Base-by-base conservation (phyloP, 2,329 filamentous ascomycete genomes). In the Colletotrichum sp. region DNA sequence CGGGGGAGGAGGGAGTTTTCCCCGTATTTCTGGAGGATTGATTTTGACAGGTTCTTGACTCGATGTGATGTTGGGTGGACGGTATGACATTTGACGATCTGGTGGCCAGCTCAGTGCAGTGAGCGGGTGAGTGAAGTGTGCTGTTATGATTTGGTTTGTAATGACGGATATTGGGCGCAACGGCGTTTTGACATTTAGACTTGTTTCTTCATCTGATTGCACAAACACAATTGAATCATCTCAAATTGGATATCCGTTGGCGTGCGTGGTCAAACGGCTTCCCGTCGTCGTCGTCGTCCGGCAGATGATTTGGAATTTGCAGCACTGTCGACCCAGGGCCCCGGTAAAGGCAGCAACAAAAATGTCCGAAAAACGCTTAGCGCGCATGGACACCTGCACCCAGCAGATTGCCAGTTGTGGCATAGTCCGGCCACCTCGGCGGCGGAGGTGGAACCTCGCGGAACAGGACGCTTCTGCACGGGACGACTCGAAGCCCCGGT, bases 361-460 rank as follows among this genome's bases (percentile, higher is more conserved):
- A 57, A 64, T 16, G 28, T 63, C 67, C 32, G n/a, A 9, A 49
- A 59, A 18, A 5, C 30, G 71, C 18, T 30, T 71, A 74, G 67
- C 59, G 59, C 44, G n/a, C 67, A 15, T 28, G 13, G 28, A 36
- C 44, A 4, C 30, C 9, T n/a, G 6, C n/a, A 30, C 26, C n/a
- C 28, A 68, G 68, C 71, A 68, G 72, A 39, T 63, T 72, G 16
- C 72, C 69, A 67, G 55, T 72, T 39, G 62, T 44, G 69, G 69
- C 69, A 69, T 64, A 72, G 72, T 64, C 69, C 55, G 39, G 69
- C 52, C 28, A 64, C 69, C 73, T 76, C 73, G 69, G 73, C 64
- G 28, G 67, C 21, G 49, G 26, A 32, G 13, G 71, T 71, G 36
- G 55, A 57, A 30, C 24, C 26, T 21, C 28, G 64, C 68, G 68